Conservation (phyloP, 306 rosid genomes). For the Fragaria nilgerrensis region DNA sequence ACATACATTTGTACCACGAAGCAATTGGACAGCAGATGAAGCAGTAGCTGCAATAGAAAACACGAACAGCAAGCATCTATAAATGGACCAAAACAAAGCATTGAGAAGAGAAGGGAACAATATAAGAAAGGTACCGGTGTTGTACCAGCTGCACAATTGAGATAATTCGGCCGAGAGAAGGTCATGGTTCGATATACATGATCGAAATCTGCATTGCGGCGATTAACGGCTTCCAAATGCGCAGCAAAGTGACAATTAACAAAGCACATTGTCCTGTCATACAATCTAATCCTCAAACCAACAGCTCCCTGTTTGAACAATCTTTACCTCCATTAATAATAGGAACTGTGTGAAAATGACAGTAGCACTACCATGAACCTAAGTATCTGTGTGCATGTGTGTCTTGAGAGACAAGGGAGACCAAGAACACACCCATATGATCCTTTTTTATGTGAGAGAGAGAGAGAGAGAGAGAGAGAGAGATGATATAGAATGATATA, state of each 20-base stretch:
- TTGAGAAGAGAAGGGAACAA: constrained; percentile 47
- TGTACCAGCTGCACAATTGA: constrained; percentile 67
- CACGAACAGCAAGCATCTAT: constrained; percentile 76
- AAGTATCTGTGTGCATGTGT: constrained; percentile 19
- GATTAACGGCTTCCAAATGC: constrained; percentile 86
- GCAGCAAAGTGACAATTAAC: constrained; percentile 99
- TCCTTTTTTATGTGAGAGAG: neutral
- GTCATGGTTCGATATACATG: constrained; percentile 87
- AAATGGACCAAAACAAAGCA: constrained; percentile 54
- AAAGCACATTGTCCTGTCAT: constrained; percentile 74
- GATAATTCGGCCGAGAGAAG: constrained; percentile 57
- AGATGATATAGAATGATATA: neutral
- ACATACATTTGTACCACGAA: constrained; percentile 76
- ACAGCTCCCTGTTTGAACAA: constrained; percentile 93
- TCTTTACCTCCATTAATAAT: constrained; percentile 34
- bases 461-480: neutral
- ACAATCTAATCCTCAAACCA: constrained; percentile 91
- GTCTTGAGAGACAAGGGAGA: constrained; percentile 9
- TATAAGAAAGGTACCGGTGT: constrained; percentile 44
- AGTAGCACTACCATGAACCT: constrained; percentile 5
- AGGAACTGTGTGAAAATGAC: constrained; percentile 10
- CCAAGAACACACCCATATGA: neutral
- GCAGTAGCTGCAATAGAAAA: constrained; percentile 82
- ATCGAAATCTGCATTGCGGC: constrained; percentile 95
- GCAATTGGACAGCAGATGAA: constrained; percentile 60